Evolutionary conservation across 192 early-diverging fungal genomes (phyloP), one percentile per base, ranked within the genome.

Genomic region (Diversispora epigaea): DNA sequence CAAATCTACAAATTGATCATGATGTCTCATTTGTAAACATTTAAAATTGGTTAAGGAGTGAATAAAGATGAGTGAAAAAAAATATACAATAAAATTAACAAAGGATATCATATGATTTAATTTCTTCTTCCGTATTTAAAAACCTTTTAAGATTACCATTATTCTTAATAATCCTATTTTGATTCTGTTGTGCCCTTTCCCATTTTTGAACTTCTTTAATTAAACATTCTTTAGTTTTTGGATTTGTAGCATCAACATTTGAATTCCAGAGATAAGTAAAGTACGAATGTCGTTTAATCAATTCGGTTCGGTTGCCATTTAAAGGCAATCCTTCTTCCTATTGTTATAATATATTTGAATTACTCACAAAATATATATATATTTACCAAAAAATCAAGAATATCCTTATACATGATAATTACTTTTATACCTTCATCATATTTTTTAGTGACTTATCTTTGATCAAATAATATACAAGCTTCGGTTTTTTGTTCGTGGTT

Each of bases 201-300:
- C 72, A 74, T 19, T 46, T 63, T 17, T 39, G 45, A 25, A 74
- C 14, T 11, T 63, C 45, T 21, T 22, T 46, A 43, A 60, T 14
- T 25, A 74, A 63, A 19, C 50, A 57, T 15, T 15, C 14, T 39
- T 45, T 46, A n/a, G 14, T 32, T 25, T 74, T 74, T 63, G 58
- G 57, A 22, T 52, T 63, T 12, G 72, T 63, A 19, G 72, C 57
- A 63, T 74, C 72, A 21, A 74, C 43, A 40, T 74, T 74, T 17
- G 72, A 32, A 45, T 74, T 74, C 14, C 56, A 74, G 25, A 60
- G 72, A 22, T 74, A 63, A 32, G 49, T 32, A 40, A 14, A 74
- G 9, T 74, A 22, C 4, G 58, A 39, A 49, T 74, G 72, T 41
- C 72, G 52, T 25, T 21, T 62, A 43, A 50, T 49, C 47, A 74